Evolutionary conservation across 768 basidiomycete species (phyloP), one percentile per base, ranked within the genome.

Genomic region (Suillus clintonianus): DNA sequence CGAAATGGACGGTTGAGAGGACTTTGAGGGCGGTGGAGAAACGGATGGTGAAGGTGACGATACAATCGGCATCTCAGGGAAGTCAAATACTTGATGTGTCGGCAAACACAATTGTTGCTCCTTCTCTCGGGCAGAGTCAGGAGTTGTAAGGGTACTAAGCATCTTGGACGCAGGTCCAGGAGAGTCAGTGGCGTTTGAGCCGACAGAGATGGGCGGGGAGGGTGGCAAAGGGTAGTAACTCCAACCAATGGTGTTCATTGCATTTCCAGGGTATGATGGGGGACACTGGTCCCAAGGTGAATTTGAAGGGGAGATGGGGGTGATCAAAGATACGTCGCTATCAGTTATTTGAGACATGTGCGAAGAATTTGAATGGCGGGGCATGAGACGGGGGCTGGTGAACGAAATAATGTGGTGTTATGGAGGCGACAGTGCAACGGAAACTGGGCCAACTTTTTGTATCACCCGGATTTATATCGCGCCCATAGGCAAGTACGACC

Each of bases 11-110:
- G 76, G 70, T 42, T 76, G 76, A 43, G 74, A 72, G 22, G 73
- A 74, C 65, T 74, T 62, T 13, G 74, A 68, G 15, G 72, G 69
- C 50, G 70, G 70, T 19, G 76, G 67, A 51, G 77, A 74, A 50
- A 71, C 67, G 34, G 76, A 73, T 24, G 78, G 71, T 45, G 79
- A 72, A 36, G 78, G 71, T 32, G 80, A 79, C 39, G 77, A 74
- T 32, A 71, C 71, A 2, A 65, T 63, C 6, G 78, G 76, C 34
- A 70, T 67, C 32, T 80, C 75, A 4, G 81, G 76, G 65, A 88
- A 81, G 74, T 90, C 89, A 74, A 91, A 92, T 69, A 91, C 81
- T 77, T 91, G 87, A 73, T 86, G 85, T 17, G 90, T 91, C 39
- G 90, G 83, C 15, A 91, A 74, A 70, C 89, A 91, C 47, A 85